Base-by-base conservation (phyloP, 2,329 filamentous ascomycete genomes). In the Fusarium mundagurra region DNA sequence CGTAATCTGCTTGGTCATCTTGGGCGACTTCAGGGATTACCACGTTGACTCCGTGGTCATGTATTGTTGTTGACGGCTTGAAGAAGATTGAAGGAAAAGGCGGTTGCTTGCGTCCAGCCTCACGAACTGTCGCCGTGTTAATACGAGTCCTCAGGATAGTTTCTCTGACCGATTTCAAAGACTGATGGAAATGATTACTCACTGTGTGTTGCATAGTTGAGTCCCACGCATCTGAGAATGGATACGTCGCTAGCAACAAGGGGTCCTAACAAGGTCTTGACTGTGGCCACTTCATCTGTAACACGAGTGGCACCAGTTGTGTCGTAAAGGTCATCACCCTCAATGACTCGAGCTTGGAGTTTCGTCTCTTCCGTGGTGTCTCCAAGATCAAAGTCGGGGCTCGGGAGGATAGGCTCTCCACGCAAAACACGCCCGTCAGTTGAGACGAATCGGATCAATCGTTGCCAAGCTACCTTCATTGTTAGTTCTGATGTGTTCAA, bases 161-260 rank as follows among this genome's bases (percentile, higher is more conserved):
- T 20, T 3, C 13, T 47, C 18, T 29, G 18, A 20, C 4, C 0
- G 14, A 8, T 50, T 5, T 3, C 4, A 17, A n/a, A 3, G 24
- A 18, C 16, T 47, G 18, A 29, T 47, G 8, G 14, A 45, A 20
- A 47, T 16, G 54, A 6, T 5, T 5, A 24, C 81, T 66, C 66
- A 85, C 84, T 88, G 73, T 91, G 89, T 61, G 87, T 90, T 44
- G 85, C 85, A 73, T 91, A 91, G 74, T 92, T 91, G 34, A 91
- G 76, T 0, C 89, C 90, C 18, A 91, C 85, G 72, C 89, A 91
- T 27, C 88, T 81, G 8, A 92, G 76, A 48, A 90, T 88, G 0
- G 88, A 87, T 1, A 91, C 86, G 58, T 90, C 87, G 6, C 81
- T 79, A 16, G 78, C 80, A 0, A 85, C 82, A 38, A 91, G 77